Conservation (phyloP, 2,329 filamentous ascomycete genomes). For the Venturia effusa region DNA sequence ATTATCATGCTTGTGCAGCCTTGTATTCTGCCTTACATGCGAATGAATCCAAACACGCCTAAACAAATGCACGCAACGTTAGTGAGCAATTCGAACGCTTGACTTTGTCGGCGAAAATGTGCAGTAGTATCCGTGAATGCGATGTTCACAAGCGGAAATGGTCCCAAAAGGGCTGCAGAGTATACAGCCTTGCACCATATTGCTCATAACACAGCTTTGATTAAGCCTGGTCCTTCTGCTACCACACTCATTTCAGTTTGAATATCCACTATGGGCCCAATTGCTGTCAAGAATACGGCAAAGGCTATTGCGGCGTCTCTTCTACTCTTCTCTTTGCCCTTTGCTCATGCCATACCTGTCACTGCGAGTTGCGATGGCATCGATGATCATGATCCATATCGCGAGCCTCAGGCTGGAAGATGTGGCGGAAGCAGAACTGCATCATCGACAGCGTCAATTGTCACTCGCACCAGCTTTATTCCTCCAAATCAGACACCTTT, state of each 20-base stretch:
- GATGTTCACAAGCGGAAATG: background rate
- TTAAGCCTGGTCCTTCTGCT: no score
- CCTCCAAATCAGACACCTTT: background rate
- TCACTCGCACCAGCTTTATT: background rate
- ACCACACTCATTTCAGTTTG: background rate
- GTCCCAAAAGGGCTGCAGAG: background rate
- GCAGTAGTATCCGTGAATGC: background rate
- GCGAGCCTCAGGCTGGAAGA: background rate
- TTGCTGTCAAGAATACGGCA: background rate
- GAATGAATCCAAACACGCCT: background rate
- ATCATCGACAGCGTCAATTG: background rate
- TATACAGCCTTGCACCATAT: background rate
- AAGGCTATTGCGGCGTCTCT: background rate
- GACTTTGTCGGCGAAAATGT: background rate
- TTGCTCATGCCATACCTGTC: background rate
- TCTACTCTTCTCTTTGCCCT: background rate
- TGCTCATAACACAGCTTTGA: background rate
- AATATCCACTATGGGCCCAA: background rate
- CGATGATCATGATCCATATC: background rate
- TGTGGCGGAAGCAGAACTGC: background rate
- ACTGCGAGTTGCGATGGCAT: background rate
- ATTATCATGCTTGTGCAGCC: no score
- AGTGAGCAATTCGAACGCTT: background rate
- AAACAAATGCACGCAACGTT: background rate
- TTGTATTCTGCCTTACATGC: background rate